Evolutionary conservation across 805 yeast species (phyloP).

Genomic region (Kurtzmaniella cleridarum): DNA sequence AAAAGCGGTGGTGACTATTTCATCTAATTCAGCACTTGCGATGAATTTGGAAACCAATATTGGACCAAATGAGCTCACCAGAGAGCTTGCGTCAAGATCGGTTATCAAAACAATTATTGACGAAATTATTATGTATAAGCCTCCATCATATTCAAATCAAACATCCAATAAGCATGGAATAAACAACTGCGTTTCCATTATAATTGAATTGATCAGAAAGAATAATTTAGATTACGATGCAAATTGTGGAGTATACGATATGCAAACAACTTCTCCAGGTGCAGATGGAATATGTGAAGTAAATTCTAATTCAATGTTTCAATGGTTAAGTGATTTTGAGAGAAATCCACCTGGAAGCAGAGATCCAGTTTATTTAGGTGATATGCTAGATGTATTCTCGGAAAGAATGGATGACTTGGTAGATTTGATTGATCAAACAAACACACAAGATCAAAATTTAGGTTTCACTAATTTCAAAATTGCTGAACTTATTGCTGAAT

Average conservation of each 20-base stretch:
- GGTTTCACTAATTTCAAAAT: conserved; percentile 91
- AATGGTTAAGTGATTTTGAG: conserved; percentile 49
- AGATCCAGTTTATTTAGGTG: conserved; percentile 90
- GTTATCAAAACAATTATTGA: conserved; percentile 63
- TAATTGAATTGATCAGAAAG: conserved; percentile 90
- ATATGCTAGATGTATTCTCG: conserved; percentile 73
- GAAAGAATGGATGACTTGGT: conserved; percentile 67
- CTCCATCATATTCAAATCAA: conserved; percentile 4
- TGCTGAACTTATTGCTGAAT: conserved; percentile 88
- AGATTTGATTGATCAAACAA: conserved; percentile 43
- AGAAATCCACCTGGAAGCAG: conserved; percentile 90
- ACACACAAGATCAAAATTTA: conserved; percentile 41
- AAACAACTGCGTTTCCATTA: conserved; percentile 90
- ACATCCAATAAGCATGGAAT: conserved; percentile 73
- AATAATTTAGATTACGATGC: conserved; percentile 94
- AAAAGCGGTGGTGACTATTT: conserved; percentile 88
- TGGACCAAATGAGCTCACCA: conserved; percentile 91
- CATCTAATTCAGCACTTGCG: conserved; percentile 69
- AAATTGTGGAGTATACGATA: conserved; percentile 71
- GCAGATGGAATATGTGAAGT: conserved; percentile 27
- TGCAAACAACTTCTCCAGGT: conserved; percentile 13
- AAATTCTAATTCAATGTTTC: conserved; percentile 37
- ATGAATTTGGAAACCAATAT: conserved; percentile 86
- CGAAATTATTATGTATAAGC: conserved; percentile 55
- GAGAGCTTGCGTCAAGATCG: conserved; percentile 78